A percentile compares a stretch with the other conserved stretches of the same genome.
Conservation (phyloP, 352 stramenopile genomes). For the Phytophthora multivora region DNA sequence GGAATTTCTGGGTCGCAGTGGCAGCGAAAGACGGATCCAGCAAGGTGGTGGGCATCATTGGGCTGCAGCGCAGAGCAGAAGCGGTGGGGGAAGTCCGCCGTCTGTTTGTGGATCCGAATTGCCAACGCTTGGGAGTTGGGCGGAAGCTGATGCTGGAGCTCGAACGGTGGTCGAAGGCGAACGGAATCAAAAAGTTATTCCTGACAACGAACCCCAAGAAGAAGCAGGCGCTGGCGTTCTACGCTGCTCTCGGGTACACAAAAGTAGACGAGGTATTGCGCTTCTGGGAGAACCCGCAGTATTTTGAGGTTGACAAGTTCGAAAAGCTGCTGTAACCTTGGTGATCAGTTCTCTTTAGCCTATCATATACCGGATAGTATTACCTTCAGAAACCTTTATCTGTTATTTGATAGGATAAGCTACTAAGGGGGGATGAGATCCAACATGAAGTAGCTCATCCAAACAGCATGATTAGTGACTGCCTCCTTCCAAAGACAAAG, state of each 20-base stretch:
- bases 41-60: conserved; percentile 30
- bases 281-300: conserved; percentile 20
- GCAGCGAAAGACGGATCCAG: conserved; percentile 3
- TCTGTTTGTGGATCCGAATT: conserved; percentile 32
- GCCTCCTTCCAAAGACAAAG: neutral
- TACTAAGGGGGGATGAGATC: neutral
- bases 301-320: conserved; percentile 25
- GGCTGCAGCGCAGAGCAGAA: conserved; percentile 21
- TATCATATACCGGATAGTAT: too few relatives aligned
- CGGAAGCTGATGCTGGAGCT: conserved; percentile 24
- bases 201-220: conserved; percentile 27
- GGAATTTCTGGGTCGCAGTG: conserved; percentile 36
- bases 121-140: conserved; percentile 27
- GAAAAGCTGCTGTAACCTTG: conserved; percentile 30
- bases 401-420: too few relatives aligned
- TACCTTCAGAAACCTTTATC: too few relatives aligned
- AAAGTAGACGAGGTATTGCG: conserved; percentile 11
- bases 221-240: conserved; percentile 16
- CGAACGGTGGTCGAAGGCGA: conserved; percentile 17
- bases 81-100: conserved; percentile 24
- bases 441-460: neutral
- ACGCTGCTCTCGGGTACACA: conserved; percentile 27
- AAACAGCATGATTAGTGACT: conserved; percentile 2
- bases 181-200: conserved; percentile 22
- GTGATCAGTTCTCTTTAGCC: too few relatives aligned